phyloP scores from a whole-genome alignment of 2,329 filamentous ascomycete genomes.

The Aspergillus nomiae region DNA sequence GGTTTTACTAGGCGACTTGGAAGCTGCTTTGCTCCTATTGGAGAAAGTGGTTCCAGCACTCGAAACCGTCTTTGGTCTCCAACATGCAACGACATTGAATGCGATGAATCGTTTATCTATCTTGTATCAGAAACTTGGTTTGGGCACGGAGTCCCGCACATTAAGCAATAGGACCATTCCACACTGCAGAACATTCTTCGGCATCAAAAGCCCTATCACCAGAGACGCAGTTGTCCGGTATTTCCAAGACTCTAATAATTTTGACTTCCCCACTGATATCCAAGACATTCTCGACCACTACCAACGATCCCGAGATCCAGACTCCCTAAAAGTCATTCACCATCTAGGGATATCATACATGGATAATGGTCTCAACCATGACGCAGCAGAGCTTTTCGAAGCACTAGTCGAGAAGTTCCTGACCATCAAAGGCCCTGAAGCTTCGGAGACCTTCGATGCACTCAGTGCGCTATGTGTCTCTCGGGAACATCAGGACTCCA shows the following conservation, averaged over 20 bases:
- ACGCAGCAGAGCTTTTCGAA: slow-evolving; percentile 30
- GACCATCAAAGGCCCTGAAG: slow-evolving; percentile 27
- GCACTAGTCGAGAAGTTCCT: slow-evolving; percentile 29
- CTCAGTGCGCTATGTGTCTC: slow-evolving; percentile 33
- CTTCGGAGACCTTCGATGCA: slow-evolving; percentile 31
- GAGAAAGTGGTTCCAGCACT: slow-evolving; percentile 32
- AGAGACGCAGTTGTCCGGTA: slow-evolving; percentile 29
- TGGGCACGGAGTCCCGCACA: slow-evolving; percentile 28
- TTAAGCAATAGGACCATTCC: slow-evolving; percentile 28
- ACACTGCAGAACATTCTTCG: slow-evolving; percentile 29
- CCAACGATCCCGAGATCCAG: slow-evolving; percentile 23
- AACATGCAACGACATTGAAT: slow-evolving; percentile 30
- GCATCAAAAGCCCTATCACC: slow-evolving; percentile 26
- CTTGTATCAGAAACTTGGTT: slow-evolving; percentile 32
- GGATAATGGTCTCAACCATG: slow-evolving; percentile 31
- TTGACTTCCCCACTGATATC: slow-evolving; percentile 33
- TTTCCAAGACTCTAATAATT: slow-evolving; percentile 28
- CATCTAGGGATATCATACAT: slow-evolving; percentile 30
- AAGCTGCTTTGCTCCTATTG: slow-evolving; percentile 30
- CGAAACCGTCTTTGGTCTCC: slow-evolving; percentile 32
- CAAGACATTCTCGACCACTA: slow-evolving; percentile 30
- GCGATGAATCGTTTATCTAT: slow-evolving; percentile 33
- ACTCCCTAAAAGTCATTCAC: slow-evolving; percentile 31
- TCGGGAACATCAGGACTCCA: slow-evolving; percentile 29
- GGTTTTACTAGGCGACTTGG: slow-evolving; percentile 28